Conservation (phyloP, 371 early-diverging fungal genomes). For the Batrachochytrium dendrobatidis region DNA sequence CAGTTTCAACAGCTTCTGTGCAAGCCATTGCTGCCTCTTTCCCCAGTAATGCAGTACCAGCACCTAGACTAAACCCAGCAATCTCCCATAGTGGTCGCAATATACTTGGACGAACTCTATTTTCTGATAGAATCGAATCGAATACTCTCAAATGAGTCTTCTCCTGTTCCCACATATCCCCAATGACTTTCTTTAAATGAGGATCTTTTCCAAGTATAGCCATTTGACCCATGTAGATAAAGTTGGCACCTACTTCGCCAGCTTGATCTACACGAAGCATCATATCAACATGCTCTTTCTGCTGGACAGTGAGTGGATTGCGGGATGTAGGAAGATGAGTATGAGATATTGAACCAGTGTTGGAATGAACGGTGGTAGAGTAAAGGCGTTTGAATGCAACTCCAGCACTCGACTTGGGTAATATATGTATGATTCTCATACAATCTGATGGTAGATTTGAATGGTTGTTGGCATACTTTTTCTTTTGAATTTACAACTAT, state of each 20-base stretch:
- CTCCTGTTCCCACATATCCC: slow-evolving; percentile 96
- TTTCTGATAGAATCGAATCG: slow-evolving; percentile 62
- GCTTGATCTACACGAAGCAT: slow-evolving; percentile 95
- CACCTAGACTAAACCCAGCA: slow-evolving; percentile 83
- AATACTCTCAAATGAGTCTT: slow-evolving; percentile 72
- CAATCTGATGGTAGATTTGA: too few relatives aligned
- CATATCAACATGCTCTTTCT: slow-evolving; percentile 3
- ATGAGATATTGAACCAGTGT: too few relatives aligned
- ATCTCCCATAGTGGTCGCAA: slow-evolving; percentile 81
- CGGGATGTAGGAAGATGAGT: too few relatives aligned
- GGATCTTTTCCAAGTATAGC: slow-evolving; percentile 72
- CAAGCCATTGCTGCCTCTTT: slow-evolving; percentile 96
- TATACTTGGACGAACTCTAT: slow-evolving; percentile 78
- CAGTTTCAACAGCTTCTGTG: slow-evolving; percentile 96
- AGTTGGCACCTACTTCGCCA: slow-evolving; percentile 93
- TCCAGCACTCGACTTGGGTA: too few relatives aligned
- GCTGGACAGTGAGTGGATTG: too few relatives aligned
- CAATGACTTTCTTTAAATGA: slow-evolving; percentile 59
- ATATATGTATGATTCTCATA: too few relatives aligned
- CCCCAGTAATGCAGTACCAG: slow-evolving; percentile 81
- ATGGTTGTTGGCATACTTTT: too few relatives aligned
- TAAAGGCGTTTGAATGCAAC: too few relatives aligned
- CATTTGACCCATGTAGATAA: slow-evolving; percentile 90
- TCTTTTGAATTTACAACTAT: too few relatives aligned
- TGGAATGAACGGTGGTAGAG: too few relatives aligned